Base-by-base conservation (phyloP, 805 yeast species). In the Teunomyces tritomae region DNA sequence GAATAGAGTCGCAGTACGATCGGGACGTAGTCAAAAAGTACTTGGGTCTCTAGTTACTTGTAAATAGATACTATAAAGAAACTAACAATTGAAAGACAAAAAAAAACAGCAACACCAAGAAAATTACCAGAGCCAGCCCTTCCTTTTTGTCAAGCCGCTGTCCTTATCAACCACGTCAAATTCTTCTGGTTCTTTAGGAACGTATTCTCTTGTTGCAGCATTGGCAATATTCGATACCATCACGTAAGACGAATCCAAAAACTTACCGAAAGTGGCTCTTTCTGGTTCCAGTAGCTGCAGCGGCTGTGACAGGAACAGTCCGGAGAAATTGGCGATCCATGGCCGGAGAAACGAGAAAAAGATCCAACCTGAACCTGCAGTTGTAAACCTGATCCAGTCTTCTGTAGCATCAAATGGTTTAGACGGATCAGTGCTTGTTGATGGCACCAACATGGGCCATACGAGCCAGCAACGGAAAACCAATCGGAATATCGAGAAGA, bases 391-490 rank as follows among this genome's bases (percentile, higher is more conserved):
- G 10, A 45, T 51, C 68, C 70, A 61, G 42, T 68, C 70, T 8
- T 47, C 49, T 26, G 44, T 36, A 35, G 51, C 44, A 29, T 56
- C 47, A 41, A 44, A 47, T 41, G 40, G 43, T 20, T 13, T 33
- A 0, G 43, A 14, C 9, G 35, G 37, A 26, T 48, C 50, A 30
- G 46, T 13, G 54, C 48, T n/a, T 43, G 46, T 14, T 45, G 49
- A 27, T 43, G 34, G 45, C 32, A 56, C 50, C 10, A 68, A 55
- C 51, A 74, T 56, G 5, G 82, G 80, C 28, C 78, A 65, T 4
- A 84, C 77, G 41, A 88, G 70, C 91, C 91, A 86, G 9, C 78
- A 57, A 28, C 80, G 74, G 36, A 80, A 58, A 26, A 71, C 73
- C 3, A 84, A 58, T 47, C 76, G 73, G 30, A 75, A 37, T 1